phyloP scores from a whole-genome alignment of 2,329 filamentous ascomycete species.

The Zalaria obscura region DNA sequence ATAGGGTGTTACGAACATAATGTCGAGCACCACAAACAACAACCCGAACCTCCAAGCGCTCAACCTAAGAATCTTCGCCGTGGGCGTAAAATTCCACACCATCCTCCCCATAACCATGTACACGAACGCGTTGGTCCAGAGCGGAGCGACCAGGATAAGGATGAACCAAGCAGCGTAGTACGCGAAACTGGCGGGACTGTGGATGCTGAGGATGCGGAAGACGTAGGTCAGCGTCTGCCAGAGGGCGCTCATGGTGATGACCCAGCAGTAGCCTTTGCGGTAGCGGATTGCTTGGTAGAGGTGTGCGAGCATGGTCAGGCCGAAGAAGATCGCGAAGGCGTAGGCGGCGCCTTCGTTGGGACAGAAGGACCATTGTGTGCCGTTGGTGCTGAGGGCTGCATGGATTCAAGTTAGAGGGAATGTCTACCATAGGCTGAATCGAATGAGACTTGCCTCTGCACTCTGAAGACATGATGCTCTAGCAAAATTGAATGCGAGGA shows the following conservation, averaged over 20 bases:
- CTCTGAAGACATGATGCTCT: too few species aligned
- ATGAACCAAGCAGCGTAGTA: slow-evolving; percentile 7
- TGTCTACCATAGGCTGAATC: neutral
- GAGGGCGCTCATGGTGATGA: slow-evolving; percentile 27
- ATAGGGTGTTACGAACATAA: slow-evolving; percentile 11
- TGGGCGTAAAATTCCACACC: slow-evolving; percentile 8
- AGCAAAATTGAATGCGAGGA: too few species aligned
- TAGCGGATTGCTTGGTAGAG: slow-evolving; percentile 10
- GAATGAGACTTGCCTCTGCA: neutral
- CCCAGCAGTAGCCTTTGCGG: slow-evolving; percentile 26
- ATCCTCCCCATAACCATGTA: slow-evolving; percentile 17
- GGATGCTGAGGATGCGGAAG: slow-evolving; percentile 25
- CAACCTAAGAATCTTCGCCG: slow-evolving; percentile 2
- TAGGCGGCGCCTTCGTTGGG: slow-evolving; percentile 4
- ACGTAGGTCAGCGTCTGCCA: slow-evolving; percentile 31
- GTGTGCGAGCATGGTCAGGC: slow-evolving; percentile 4
- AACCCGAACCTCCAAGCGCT: slow-evolving; percentile 8
- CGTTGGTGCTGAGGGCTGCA: neutral
- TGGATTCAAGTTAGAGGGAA: neutral
- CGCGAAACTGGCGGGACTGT: slow-evolving; percentile 21
- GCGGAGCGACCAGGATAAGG: slow-evolving; percentile 7
- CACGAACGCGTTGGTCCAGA: slow-evolving; percentile 31
- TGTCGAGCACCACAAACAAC: slow-evolving; percentile 30
- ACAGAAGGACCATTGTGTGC: slow-evolving; percentile 4
- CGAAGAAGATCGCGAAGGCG: slow-evolving; percentile 2